These are phyloP conservation scores for Mycena rebaudengoi DNA, from an alignment of 768 basidiomycete genomes.

Conservation along the genomic window DNA sequence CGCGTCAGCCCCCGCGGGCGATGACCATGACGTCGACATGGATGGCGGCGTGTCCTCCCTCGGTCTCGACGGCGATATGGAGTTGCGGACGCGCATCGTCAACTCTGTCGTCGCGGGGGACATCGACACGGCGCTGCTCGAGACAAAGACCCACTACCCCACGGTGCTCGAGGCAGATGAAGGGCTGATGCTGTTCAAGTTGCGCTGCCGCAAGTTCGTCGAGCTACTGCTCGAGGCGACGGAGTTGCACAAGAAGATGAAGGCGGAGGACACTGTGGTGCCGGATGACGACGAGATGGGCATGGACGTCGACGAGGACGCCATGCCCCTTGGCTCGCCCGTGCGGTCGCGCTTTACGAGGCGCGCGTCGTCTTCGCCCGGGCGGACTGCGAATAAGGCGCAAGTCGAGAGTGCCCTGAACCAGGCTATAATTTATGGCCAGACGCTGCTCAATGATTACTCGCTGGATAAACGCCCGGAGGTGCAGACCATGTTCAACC, in stretches of 20 bases:
- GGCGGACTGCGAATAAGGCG: slow-evolving; percentile 30
- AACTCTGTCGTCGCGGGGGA: slow-evolving; percentile 74
- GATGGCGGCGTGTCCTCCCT: slow-evolving; percentile 35
- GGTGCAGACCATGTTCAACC: slow-evolving; percentile 72
- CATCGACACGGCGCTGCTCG: slow-evolving; percentile 70
- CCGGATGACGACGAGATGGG: slow-evolving; percentile 61
- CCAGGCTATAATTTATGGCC: slow-evolving; percentile 78
- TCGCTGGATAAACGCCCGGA: slow-evolving; percentile 67
- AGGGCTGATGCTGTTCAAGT: slow-evolving; percentile 79
- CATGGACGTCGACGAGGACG: slow-evolving; percentile 68
- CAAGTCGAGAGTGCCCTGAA: slow-evolving; percentile 69
- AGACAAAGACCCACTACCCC: slow-evolving; percentile 66
- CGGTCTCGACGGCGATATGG: slow-evolving; percentile 61
- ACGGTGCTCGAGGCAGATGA: slow-evolving; percentile 71
- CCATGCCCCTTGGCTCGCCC: slow-evolving; percentile 17
- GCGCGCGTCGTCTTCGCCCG: slow-evolving; percentile 29
- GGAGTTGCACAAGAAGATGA: slow-evolving; percentile 72
- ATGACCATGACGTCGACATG: slow-evolving; percentile 60
- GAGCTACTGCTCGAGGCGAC: slow-evolving; percentile 80
- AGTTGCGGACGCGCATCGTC: slow-evolving; percentile 75
- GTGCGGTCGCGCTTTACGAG: slow-evolving; percentile 22
- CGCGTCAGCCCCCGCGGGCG: slow-evolving; percentile 7
- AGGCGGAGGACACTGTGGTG: slow-evolving; percentile 43
- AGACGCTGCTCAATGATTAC: slow-evolving; percentile 73
- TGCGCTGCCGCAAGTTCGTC: slow-evolving; percentile 87